Evolutionary conservation across 805 yeast species (phyloP).

Genomic region (Candida berthetii): DNA sequence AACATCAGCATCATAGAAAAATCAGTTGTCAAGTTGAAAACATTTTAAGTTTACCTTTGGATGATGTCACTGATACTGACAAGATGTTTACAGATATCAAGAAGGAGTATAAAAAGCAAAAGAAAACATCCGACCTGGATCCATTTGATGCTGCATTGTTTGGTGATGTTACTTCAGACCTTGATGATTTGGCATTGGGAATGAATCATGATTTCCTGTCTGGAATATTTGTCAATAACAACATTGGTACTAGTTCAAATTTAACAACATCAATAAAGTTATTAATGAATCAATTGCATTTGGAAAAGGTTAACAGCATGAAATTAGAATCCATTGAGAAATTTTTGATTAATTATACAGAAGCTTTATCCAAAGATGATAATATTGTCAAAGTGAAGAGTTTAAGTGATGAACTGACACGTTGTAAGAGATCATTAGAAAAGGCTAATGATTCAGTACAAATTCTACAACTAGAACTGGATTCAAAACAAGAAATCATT

Average conservation of each 20-base stretch:
- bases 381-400: background rate
- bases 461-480: background rate
- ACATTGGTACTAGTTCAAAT: slow-evolving; percentile 48
- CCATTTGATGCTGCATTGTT: slow-evolving; percentile 56
- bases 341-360: slow-evolving; percentile 45
- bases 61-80: slow-evolving; percentile 18
- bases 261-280: slow-evolving; percentile 50
- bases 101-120: slow-evolving; percentile 7
- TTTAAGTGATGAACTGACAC: background rate
- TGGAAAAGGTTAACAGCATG: slow-evolving; percentile 53
- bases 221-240: slow-evolving; percentile 55
- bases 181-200: slow-evolving; percentile 47
- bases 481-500: background rate
- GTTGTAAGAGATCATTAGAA: background rate
- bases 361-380: slow-evolving; percentile 5
- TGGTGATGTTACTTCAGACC: slow-evolving; percentile 43
- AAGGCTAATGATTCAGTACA: background rate
- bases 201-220: slow-evolving; percentile 39
- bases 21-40: slow-evolving; percentile 81
- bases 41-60: slow-evolving; percentile 43
- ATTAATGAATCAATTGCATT: slow-evolving; percentile 47
- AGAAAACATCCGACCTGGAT: slow-evolving; percentile 17
- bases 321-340: slow-evolving; percentile 47
- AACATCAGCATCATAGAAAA: slow-evolving; percentile 67
- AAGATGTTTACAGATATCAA: slow-evolving; percentile 8